A percentile compares a stretch with the other conserved stretches of the same genome.
phyloP scores from a whole-genome alignment of 164 flowering plant genomes.

The Tetrastigma voinierianum region DNA sequence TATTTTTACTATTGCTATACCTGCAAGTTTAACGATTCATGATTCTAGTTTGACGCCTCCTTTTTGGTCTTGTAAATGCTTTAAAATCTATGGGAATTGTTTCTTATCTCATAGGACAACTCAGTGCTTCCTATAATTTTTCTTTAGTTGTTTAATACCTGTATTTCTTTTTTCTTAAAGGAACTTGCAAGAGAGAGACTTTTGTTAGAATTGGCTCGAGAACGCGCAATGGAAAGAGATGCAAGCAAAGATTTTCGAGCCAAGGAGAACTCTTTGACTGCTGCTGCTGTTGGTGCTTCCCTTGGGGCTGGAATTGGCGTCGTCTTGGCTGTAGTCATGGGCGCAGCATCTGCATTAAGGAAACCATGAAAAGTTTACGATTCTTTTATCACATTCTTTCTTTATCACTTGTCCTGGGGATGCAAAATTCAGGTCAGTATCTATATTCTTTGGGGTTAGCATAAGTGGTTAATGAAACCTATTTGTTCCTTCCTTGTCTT shows the following conservation, averaged over 20 bases:
- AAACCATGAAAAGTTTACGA: constrained; percentile 62
- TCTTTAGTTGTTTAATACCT: not conserved
- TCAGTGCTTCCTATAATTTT: not conserved
- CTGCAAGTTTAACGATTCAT: no score
- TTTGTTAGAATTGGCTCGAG: constrained; percentile 53
- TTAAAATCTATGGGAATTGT: no score
- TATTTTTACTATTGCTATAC: no score
- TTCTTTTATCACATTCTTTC: not conserved
- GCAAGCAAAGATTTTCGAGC: constrained; percentile 42
- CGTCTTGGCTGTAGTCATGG: constrained; percentile 89
- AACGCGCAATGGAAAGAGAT: constrained; percentile 42
- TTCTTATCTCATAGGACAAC: no score
- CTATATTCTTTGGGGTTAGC: no score
- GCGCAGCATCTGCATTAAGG: constrained; percentile 95
- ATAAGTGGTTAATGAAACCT: not conserved
- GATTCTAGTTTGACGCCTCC: no score
- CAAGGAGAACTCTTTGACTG: constrained; percentile 48
- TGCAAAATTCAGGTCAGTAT: no score
- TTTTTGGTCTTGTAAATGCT: no score
- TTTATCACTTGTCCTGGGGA: no score
- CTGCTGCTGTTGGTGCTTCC: constrained; percentile 88
- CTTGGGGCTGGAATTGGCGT: constrained; percentile 88
- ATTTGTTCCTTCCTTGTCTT: not conserved
- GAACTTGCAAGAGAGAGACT: constrained; percentile 78
- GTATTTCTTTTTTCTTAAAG: constrained; percentile 25